A percentile compares a stretch with the other conserved stretches of the same genome.
Conservation (phyloP, 352 stramenopile genomes). For the Lagenidium sp. region DNA sequence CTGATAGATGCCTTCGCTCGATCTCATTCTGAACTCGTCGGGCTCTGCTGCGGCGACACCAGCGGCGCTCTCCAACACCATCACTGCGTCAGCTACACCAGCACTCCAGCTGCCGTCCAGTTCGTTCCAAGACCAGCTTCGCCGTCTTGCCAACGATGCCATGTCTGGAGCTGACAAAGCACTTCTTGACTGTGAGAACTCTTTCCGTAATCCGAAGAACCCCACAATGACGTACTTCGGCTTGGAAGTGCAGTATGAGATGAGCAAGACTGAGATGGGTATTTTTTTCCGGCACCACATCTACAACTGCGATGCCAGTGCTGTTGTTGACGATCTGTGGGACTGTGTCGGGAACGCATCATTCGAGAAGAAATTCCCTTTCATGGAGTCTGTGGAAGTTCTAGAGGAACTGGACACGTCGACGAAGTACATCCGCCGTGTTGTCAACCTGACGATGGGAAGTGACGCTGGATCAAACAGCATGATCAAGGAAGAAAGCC, state of each 20-base stretch:
- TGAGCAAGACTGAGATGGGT: conserved; percentile 79
- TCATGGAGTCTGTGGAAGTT: conserved; percentile 64
- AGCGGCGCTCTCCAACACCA: conserved; percentile 31
- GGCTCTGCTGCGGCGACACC: conserved; percentile 48
- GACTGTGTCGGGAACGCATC: conserved; percentile 46
- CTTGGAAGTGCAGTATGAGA: conserved; percentile 83
- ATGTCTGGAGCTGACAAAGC: conserved; percentile 56
- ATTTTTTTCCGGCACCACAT: conserved; percentile 85
- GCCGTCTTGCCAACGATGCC: conserved; percentile 51
- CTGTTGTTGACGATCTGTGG: conserved; percentile 76
- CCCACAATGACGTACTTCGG: conserved; percentile 87
- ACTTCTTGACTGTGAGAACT: conserved; percentile 56
- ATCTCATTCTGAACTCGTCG: conserved; percentile 80
- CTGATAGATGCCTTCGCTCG: conserved; percentile 63
- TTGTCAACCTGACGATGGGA: conserved; percentile 76
- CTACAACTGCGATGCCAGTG: conserved; percentile 63
- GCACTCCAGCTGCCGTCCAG: conserved; percentile 67
- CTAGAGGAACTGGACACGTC: conserved; percentile 64
- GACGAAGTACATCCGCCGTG: conserved; percentile 77
- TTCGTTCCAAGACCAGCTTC: conserved; percentile 71
- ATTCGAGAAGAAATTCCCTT: conserved; percentile 82
- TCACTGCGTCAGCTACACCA: conserved; percentile 45
- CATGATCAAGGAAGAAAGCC: conserved; percentile 79
- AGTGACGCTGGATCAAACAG: conserved; percentile 50
- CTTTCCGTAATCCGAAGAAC: conserved; percentile 77